These are phyloP conservation scores for Bolboschoenus planiculmis DNA, from an alignment of 176 grass and related monocot species.

Conservation along the genomic window DNA sequence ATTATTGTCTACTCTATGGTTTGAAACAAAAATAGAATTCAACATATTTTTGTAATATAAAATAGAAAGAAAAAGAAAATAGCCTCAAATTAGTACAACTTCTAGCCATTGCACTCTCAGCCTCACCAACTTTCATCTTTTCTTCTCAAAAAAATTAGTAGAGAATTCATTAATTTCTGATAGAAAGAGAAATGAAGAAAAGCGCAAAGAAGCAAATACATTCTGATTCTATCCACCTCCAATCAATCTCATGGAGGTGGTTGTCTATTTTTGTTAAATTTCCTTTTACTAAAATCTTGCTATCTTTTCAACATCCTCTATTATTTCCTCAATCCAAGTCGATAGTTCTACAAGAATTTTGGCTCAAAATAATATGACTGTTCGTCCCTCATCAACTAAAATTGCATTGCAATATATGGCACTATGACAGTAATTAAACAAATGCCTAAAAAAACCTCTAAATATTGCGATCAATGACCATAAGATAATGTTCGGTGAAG, in stretches of 20 bases:
- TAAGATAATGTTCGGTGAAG: background rate
- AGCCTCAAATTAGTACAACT: background rate
- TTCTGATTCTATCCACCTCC: slow-evolving; percentile 68
- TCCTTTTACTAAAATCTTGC: background rate
- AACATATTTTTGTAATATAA: background rate
- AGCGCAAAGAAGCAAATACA: slow-evolving; percentile 60
- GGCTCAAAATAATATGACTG: background rate
- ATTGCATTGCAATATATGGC: too few relatives aligned
- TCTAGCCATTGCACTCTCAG: background rate
- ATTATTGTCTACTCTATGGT: background rate
- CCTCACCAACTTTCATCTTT: background rate
- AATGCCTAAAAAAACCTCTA: background rate
- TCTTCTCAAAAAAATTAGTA: background rate
- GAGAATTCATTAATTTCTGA: background rate
- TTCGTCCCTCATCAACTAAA: too few relatives aligned
- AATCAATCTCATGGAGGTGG: slow-evolving; percentile 87
- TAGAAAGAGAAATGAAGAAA: slow-evolving; percentile 23
- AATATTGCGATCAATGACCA: background rate
- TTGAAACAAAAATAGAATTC: background rate
- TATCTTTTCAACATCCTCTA: background rate
- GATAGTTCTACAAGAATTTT: background rate
- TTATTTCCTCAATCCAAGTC: background rate
- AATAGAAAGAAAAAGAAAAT: background rate
- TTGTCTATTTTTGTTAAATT: background rate
- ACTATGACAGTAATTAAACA: too few relatives aligned